Conservation (phyloP, 2,329 filamentous ascomycete species). For the Lasiodiplodia citricola region DNA sequence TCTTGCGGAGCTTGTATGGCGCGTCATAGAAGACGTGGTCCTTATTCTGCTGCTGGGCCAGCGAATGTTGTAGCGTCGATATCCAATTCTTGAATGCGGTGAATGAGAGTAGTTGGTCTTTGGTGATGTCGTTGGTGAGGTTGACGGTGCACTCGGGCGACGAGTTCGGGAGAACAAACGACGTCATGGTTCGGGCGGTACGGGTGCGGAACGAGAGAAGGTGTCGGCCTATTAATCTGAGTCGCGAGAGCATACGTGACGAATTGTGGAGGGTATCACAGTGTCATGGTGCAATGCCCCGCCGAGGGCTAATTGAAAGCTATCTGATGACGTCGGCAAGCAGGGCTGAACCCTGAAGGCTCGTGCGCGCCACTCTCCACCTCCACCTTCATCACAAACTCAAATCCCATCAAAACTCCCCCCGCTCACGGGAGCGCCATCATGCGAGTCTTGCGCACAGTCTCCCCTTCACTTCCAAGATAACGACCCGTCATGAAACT, state of each 20-base stretch:
- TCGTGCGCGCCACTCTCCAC: not conserved
- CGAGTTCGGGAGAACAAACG: conserved; percentile 47
- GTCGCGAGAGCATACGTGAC: conserved; percentile 28
- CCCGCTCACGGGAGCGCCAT: not conserved
- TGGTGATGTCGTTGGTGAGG: conserved; percentile 49
- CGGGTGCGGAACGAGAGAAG: not conserved
- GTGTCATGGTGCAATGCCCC: not conserved
- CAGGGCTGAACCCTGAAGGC: not conserved
- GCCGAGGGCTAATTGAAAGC: not conserved
- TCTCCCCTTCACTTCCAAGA: not conserved
- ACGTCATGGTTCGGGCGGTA: conserved; percentile 42
- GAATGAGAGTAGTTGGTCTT: conserved; percentile 55
- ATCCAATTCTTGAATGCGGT: conserved; percentile 63
- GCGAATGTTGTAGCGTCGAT: conserved; percentile 54
- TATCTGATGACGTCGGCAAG: conserved; percentile 11
- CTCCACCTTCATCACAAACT: not conserved
- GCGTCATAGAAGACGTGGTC: conserved; percentile 57
- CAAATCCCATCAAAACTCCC: not conserved
- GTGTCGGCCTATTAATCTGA: conserved; percentile 23
- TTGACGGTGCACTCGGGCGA: conserved; percentile 47
- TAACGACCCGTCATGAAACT: conserved; percentile 1
- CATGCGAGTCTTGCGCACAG: not conserved
- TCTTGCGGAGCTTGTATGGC: conserved; percentile 58
- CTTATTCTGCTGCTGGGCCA: conserved; percentile 52
- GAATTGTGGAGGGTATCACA: not conserved